phyloP scores from a whole-genome alignment of 768 basidiomycete species.

The Lenzites betulinus region DNA sequence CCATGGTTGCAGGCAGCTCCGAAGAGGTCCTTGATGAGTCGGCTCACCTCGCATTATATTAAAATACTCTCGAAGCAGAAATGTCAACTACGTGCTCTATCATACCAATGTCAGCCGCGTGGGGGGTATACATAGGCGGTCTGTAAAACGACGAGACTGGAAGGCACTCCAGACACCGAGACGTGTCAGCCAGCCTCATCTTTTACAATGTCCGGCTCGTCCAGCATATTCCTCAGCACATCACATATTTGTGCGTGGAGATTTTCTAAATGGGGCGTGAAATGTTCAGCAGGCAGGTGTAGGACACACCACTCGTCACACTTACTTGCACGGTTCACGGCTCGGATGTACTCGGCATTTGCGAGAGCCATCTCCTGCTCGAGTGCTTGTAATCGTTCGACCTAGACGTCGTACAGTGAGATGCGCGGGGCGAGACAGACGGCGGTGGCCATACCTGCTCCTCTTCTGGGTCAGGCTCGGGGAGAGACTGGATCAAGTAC shows the following conservation, averaged over 20 bases:
- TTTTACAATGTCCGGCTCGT: constrained; percentile 25
- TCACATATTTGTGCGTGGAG: constrained; percentile 30
- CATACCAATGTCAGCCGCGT: too few species aligned
- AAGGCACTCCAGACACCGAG: not conserved
- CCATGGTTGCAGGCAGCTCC: too few species aligned
- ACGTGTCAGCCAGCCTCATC: constrained; percentile 18
- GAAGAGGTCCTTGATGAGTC: too few species aligned
- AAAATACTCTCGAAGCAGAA: too few species aligned
- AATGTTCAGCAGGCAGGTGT: not conserved
- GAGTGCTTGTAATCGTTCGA: constrained; percentile 61
- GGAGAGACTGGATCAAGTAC: constrained; percentile 77
- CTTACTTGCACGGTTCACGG: constrained; percentile 65
- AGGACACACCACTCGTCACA: not conserved
- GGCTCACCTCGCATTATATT: too few species aligned
- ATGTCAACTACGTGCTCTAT: too few species aligned
- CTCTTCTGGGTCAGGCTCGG: constrained; percentile 77
- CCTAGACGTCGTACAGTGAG: constrained; percentile 41
- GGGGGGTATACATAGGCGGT: not conserved
- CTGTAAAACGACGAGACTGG: not conserved
- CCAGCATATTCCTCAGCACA: constrained; percentile 29
- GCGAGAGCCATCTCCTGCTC: constrained; percentile 72
- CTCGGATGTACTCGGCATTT: constrained; percentile 74
- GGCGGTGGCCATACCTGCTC: constrained; percentile 52
- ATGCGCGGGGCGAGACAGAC: not conserved
- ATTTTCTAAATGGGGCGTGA: constrained; percentile 18